These are phyloP conservation scores for Leishmania mexicana DNA, from an alignment of 208 protist species.

Conservation along the genomic window DNA sequence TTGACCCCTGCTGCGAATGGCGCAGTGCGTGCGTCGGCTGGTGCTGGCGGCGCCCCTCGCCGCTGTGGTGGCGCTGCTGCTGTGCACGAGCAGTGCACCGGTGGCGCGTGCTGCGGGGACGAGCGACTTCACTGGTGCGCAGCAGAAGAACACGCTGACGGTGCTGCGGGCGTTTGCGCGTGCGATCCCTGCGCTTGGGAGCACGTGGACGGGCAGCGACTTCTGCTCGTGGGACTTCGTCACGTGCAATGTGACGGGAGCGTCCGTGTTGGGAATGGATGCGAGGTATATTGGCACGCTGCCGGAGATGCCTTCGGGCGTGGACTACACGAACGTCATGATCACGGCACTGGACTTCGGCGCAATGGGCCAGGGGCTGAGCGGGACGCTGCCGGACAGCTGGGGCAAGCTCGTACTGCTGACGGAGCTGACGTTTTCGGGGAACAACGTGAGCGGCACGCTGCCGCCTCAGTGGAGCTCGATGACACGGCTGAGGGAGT, in stretches of 20 bases:
- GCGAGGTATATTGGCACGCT: not conserved
- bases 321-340: too few relatives aligned
- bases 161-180: constrained; percentile 11
- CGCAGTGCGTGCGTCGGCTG: not conserved
- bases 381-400: too few relatives aligned
- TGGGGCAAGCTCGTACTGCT: too few relatives aligned
- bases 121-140: not conserved
- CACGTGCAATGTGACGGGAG: not conserved
- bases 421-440: too few relatives aligned
- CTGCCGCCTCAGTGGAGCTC: not conserved
- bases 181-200: not conserved
- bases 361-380: too few relatives aligned
- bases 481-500: not conserved
- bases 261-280: too few relatives aligned
- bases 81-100: not conserved
- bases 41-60: not conserved
- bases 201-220: not conserved
- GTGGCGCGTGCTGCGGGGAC: not conserved
- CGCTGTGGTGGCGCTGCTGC: not conserved
- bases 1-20: not conserved
- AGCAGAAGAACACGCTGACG: not conserved
- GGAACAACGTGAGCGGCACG: not conserved
- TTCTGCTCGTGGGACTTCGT: constrained; percentile 1
- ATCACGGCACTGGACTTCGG: too few relatives aligned
- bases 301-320: constrained; percentile 6